phyloP scores from a whole-genome alignment of 2,329 filamentous ascomycete species.

The Alternaria sp. region DNA sequence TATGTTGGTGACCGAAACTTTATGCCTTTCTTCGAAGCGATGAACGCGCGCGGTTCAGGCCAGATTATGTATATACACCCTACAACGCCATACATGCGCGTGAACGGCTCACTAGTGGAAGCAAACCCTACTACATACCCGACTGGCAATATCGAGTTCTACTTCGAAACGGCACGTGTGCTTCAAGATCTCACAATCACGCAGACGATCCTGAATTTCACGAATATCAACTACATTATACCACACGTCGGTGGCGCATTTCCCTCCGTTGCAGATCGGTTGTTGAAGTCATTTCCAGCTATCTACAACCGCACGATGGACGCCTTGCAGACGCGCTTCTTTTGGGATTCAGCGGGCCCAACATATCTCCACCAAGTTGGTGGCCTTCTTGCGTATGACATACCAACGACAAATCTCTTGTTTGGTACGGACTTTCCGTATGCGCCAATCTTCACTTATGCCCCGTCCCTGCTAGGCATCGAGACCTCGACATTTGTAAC shows the following conservation, averaged over 20 bases:
- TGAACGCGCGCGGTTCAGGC: neutral
- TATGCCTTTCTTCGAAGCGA: neutral
- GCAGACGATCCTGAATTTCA: conserved; percentile 15
- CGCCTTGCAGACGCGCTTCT: neutral
- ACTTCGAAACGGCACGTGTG: conserved; percentile 20
- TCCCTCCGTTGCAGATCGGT: conserved; percentile 10
- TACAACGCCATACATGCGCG: neutral
- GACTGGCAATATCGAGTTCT: conserved; percentile 18
- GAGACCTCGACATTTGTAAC: conserved; percentile 3
- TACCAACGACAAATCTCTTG: conserved; percentile 7
- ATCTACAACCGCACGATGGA: conserved; percentile 4
- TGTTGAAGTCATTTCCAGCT: conserved; percentile 5
- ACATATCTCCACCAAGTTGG: conserved; percentile 16
- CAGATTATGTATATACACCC: neutral
- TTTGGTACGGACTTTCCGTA: conserved; percentile 19
- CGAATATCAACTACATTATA: conserved; percentile 16
- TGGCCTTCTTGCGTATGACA: conserved; percentile 13
- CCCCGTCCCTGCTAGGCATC: neutral
- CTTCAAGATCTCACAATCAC: conserved; percentile 14
- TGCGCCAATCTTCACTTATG: conserved; percentile 10
- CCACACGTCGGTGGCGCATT: conserved; percentile 18
- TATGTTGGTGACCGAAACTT: neutral
- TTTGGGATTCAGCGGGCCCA: neutral
- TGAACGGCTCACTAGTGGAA: neutral
- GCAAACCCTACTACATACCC: conserved; percentile 13